phyloP scores from a whole-genome alignment of 192 early-diverging fungal genomes.

The Coemansia sp. region DNA sequence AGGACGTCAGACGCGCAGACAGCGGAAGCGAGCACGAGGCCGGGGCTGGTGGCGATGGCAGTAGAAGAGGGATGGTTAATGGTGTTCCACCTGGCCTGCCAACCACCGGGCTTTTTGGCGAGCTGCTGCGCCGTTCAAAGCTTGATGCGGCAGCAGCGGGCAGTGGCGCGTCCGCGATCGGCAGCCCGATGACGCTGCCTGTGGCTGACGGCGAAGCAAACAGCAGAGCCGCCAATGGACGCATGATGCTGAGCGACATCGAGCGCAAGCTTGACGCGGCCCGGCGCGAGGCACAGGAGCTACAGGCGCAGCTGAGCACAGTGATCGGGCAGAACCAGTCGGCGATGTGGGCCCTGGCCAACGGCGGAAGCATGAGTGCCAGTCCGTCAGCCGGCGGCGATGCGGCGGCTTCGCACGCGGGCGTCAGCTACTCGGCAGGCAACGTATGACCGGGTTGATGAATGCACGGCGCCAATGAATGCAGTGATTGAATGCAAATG shows the following conservation, averaged over 20 bases:
- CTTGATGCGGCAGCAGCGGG: slow-evolving; percentile 6
- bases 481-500: background rate
- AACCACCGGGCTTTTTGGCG: slow-evolving; percentile 46
- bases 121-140: slow-evolving; percentile 44
- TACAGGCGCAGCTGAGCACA: slow-evolving; percentile 50
- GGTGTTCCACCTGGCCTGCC: slow-evolving; percentile 45
- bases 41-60: background rate
- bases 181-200: background rate
- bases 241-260: slow-evolving; percentile 46
- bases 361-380: slow-evolving; percentile 14
- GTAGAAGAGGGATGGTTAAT: slow-evolving; percentile 17
- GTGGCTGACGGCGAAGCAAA: background rate
- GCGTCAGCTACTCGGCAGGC: slow-evolving; percentile 14
- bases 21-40: slow-evolving; percentile 16
- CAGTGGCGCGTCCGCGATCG: background rate
- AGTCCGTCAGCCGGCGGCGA: slow-evolving; percentile 6
- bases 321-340: slow-evolving; percentile 52
- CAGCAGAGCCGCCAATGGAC: slow-evolving; percentile 17
- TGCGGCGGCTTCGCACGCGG: slow-evolving; percentile 5
- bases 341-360: slow-evolving; percentile 39
- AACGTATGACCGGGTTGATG: background rate
- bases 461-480: no score
- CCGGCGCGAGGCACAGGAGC: slow-evolving; percentile 40
- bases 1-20: background rate
- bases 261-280: slow-evolving; percentile 42